These are phyloP conservation scores for Myriosclerotinia curreyana DNA, from an alignment of 2,329 filamentous ascomycete species.

Conservation along the genomic window DNA sequence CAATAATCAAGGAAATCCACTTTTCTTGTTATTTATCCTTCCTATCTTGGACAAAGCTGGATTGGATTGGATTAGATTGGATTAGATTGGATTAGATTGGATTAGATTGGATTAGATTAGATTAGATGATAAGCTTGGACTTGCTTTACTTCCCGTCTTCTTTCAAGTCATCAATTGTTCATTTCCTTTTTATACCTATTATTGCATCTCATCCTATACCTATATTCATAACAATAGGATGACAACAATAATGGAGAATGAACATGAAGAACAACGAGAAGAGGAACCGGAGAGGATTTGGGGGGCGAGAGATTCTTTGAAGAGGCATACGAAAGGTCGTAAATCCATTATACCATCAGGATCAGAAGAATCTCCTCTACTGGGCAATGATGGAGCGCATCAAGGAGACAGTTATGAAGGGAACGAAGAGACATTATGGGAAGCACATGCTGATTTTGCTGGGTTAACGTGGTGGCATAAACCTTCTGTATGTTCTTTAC, in stretches of 20 bases:
- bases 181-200: not conserved
- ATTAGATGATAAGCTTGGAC: not conserved
- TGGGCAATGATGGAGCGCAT: slow-evolving; percentile 27
- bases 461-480: slow-evolving; percentile 59
- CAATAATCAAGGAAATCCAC: not conserved
- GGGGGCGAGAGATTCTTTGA: slow-evolving; percentile 34
- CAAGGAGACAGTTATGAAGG: slow-evolving; percentile 15
- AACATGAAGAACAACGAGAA: slow-evolving; percentile 4
- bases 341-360: slow-evolving; percentile 18
- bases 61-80: too few species aligned
- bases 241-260: slow-evolving; percentile 9
- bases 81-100: too few species aligned
- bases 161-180: not conserved
- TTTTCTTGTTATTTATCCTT: slow-evolving; percentile 6
- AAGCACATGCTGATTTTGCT: slow-evolving; percentile 55
- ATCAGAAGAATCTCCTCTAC: slow-evolving; percentile 31
- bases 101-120: too few species aligned
- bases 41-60: slow-evolving; percentile 1
- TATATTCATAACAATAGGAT: slow-evolving; percentile 19
- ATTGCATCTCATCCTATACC: not conserved
- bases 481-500: slow-evolving; percentile 53
- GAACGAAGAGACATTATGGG: slow-evolving; percentile 43
- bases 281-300: slow-evolving; percentile 23
- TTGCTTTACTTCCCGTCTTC: not conserved
- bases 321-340: slow-evolving; percentile 26